These are phyloP conservation scores for Sordariomycetes sp. DNA, from an alignment of 2,329 filamentous ascomycete genomes.

Conservation along the genomic window DNA sequence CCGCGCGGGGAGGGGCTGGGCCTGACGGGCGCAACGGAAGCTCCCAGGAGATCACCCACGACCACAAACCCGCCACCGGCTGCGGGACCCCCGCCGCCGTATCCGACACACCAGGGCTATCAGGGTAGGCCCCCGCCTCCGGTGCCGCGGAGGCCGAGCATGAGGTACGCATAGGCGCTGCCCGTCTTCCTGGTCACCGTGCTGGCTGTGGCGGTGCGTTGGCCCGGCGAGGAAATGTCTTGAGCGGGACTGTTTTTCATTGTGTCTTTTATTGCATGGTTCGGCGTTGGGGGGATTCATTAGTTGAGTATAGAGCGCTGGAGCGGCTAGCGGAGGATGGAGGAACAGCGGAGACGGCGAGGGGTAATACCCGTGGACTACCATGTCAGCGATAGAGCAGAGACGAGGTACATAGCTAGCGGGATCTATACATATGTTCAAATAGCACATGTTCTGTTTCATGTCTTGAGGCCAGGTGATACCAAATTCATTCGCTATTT, in stretches of 20 bases:
- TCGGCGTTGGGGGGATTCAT: not conserved
- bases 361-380: not conserved
- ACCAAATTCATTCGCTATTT: not conserved
- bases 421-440: not conserved
- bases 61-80: not conserved
- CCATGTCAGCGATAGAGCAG: no score
- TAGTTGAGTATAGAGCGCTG: not conserved
- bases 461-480: not conserved
- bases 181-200: not conserved
- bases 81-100: constrained; percentile 2
- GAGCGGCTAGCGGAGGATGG: not conserved
- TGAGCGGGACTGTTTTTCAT: not conserved
- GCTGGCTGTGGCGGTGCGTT: not conserved
- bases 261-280: not conserved
- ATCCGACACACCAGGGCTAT: not conserved
- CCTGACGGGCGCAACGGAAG: not conserved
- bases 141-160: constrained; percentile 1
- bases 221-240: not conserved
- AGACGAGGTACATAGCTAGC: not conserved
- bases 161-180: constrained; percentile 3
- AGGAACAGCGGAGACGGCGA: not conserved
- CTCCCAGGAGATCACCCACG: no score
- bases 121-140: not conserved
- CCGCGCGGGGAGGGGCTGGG: not conserved
- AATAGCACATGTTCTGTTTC: no score